Evolutionary conservation across 768 basidiomycete genomes (phyloP).

Genomic region (Coprinopsis marcescibilis): DNA sequence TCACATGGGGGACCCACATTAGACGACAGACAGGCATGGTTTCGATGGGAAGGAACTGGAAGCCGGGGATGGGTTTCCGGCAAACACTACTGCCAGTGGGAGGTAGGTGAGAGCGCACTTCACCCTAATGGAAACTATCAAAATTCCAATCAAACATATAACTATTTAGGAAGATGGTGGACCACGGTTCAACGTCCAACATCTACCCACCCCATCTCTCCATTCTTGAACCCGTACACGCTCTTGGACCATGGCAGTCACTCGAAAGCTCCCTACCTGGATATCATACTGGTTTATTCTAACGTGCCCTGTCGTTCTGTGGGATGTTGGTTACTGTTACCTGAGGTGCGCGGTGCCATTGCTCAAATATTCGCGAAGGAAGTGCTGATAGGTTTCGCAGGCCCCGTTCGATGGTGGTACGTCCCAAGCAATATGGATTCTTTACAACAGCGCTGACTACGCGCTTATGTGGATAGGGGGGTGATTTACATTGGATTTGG

Average conservation of each 20-base stretch:
- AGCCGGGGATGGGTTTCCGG: too few relatives aligned
- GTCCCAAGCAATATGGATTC: not conserved
- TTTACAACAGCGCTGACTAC: not conserved
- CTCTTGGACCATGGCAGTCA: constrained; percentile 17
- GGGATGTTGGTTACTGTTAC: constrained; percentile 82
- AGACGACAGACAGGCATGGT: too few relatives aligned
- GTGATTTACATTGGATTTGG: constrained; percentile 93
- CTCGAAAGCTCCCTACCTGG: constrained; percentile 41
- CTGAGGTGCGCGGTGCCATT: constrained; percentile 53
- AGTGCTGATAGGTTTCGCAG: constrained; percentile 28
- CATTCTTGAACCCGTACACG: not conserved
- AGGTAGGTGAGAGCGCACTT: too few relatives aligned
- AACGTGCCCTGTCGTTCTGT: constrained; percentile 57
- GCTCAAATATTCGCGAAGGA: not conserved
- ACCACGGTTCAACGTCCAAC: not conserved
- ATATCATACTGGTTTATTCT: constrained; percentile 66
- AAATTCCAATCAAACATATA: too few relatives aligned
- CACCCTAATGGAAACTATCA: too few relatives aligned
- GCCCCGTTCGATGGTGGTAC: constrained; percentile 71
- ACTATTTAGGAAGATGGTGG: too few relatives aligned
- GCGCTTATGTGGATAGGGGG: constrained; percentile 39
- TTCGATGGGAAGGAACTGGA: too few relatives aligned
- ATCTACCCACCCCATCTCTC: not conserved
- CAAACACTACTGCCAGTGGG: too few relatives aligned
- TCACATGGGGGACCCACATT: too few relatives aligned